Conservation (phyloP, 768 basidiomycete species). For the Boletus reticuloceps region DNA sequence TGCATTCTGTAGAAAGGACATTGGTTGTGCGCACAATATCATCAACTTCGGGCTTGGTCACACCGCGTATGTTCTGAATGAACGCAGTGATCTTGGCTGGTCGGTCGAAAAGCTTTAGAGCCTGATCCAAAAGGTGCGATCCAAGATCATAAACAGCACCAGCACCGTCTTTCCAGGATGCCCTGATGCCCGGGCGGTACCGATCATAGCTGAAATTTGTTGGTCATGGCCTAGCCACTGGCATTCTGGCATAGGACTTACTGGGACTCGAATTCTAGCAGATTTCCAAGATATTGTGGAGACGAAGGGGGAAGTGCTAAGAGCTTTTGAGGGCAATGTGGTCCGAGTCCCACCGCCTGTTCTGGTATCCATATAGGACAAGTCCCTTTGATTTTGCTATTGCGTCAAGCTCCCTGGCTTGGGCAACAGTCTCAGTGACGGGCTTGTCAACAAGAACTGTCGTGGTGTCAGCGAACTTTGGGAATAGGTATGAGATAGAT, state of each 20-base stretch:
- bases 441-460: constrained; percentile 81
- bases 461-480: constrained; percentile 1
- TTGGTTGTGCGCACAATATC: constrained; percentile 48
- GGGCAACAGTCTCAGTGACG: constrained; percentile 54
- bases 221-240: neutral
- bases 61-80: constrained; percentile 64
- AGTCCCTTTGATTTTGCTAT: constrained; percentile 59
- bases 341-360: constrained; percentile 78
- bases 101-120: constrained; percentile 70
- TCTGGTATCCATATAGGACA: constrained; percentile 71
- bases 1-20: neutral
- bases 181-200: constrained; percentile 60
- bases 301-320: constrained; percentile 51
- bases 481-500: neutral
- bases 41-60: constrained; percentile 63
- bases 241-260: constrained; percentile 31
- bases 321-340: constrained; percentile 64
- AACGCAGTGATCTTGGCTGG: constrained; percentile 68
- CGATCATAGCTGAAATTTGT: constrained; percentile 60
- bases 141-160: constrained; percentile 79
- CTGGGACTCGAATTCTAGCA: constrained; percentile 78
- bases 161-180: constrained; percentile 77
- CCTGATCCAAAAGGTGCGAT: constrained; percentile 78
- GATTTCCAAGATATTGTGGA: constrained; percentile 53
- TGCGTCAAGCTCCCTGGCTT: constrained; percentile 58